Conservation (phyloP, 148 eudicot genomes). For the Cornus kousa region DNA sequence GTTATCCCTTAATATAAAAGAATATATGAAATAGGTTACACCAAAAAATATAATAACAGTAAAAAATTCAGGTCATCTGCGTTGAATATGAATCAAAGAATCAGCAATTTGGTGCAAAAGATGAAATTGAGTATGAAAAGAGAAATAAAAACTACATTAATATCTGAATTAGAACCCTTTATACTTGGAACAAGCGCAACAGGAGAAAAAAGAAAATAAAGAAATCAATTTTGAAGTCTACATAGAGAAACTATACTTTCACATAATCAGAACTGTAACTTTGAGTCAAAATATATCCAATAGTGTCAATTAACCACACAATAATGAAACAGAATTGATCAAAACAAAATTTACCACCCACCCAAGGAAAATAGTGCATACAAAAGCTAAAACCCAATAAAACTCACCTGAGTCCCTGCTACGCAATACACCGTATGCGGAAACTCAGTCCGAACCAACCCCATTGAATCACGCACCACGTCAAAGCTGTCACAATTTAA, state of each 20-base stretch:
- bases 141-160: too few relatives aligned
- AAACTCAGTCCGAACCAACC: conserved; percentile 79
- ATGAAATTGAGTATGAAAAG: too few relatives aligned
- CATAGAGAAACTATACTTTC: background rate
- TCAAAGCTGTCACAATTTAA: conserved; percentile 65
- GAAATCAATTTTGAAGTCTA: background rate
- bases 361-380: background rate
- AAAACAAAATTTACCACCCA: background rate
- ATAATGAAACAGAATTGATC: background rate
- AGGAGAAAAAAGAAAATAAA: background rate
- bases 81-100: too few relatives aligned
- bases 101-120: too few relatives aligned
- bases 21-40: too few relatives aligned
- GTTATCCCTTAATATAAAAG: too few relatives aligned
- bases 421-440: conserved; percentile 84
- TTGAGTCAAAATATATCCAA: background rate
- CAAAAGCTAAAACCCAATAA: background rate
- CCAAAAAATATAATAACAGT: too few relatives aligned
- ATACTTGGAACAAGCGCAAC: too few relatives aligned
- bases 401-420: conserved; percentile 85
- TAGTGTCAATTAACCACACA: background rate
- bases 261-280: background rate
- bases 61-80: too few relatives aligned
- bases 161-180: too few relatives aligned
- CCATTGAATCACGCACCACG: conserved; percentile 74